A percentile compares a stretch with the other conserved stretches of the same genome.
Conservation (phyloP, 345 rosid genomes). For the Brassica rapa region DNA sequence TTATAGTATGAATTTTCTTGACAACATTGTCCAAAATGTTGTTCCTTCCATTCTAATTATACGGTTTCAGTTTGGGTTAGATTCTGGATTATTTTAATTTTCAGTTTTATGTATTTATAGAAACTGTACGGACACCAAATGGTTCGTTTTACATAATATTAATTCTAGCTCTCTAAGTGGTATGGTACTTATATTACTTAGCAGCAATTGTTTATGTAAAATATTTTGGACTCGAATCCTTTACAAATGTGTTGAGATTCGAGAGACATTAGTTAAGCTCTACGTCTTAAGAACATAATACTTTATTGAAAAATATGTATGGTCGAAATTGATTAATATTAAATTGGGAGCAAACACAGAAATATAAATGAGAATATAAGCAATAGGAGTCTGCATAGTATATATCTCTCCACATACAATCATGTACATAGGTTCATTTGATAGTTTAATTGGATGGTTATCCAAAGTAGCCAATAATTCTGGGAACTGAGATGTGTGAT, state of each 20-base stretch:
- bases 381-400: background rate
- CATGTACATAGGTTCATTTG: constrained; percentile 21
- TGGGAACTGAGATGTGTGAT: constrained; percentile 26
- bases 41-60: background rate
- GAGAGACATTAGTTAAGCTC: constrained; percentile 13
- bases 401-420: constrained; percentile 20
- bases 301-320: background rate
- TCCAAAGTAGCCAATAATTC: constrained; percentile 34
- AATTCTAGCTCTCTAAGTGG: constrained; percentile 20
- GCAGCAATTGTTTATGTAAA: constrained; percentile 6
- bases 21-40: background rate
- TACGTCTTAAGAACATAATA: background rate
- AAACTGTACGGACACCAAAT: constrained; percentile 10
- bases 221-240: constrained; percentile 35
- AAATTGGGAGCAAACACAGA: background rate
- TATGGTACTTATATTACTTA: background rate
- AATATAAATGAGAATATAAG: constrained; percentile 1
- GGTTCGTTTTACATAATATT: background rate
- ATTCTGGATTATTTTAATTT: background rate
- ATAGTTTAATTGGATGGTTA: constrained; percentile 34
- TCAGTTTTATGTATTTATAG: background rate
- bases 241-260: constrained; percentile 24
- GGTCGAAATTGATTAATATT: constrained; percentile 5
- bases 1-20: background rate
- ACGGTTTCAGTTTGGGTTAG: background rate